A percentile compares a stretch with the other conserved stretches of the same genome.
Conservation (phyloP, 306 rosid genomes). For the Cyamopsis tetragonoloba region DNA sequence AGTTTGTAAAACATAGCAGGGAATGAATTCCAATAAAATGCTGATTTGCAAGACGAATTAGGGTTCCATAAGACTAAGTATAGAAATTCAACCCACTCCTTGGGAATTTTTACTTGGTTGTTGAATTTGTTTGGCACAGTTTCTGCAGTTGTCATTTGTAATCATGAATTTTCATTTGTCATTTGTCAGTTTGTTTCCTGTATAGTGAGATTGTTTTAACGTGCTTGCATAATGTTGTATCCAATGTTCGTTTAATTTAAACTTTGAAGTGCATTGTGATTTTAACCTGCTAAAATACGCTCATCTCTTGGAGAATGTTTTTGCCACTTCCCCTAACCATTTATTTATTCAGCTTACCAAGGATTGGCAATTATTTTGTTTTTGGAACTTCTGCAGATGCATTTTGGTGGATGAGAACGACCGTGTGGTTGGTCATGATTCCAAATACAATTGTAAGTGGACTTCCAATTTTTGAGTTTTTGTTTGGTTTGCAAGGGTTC, state of each 20-base stretch:
- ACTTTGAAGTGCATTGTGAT: neutral
- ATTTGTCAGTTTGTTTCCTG: too few species aligned
- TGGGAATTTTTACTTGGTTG: neutral
- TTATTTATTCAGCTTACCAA: conserved; percentile 10
- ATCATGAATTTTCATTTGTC: conserved; percentile 8
- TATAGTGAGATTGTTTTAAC: too few species aligned
- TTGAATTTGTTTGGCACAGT: neutral
- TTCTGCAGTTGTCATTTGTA: neutral
- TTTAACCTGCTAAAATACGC: neutral
- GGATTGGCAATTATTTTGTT: conserved; percentile 12
- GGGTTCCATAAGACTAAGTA: neutral
- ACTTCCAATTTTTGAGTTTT: neutral
- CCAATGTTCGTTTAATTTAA: neutral
- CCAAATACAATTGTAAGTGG: conserved; percentile 89
- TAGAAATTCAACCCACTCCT: neutral
- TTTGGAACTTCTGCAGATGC: conserved; percentile 57
- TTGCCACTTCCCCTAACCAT: too few species aligned
- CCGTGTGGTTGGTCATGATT: conserved; percentile 83
- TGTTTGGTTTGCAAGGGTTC: neutral
- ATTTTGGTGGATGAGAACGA: conserved; percentile 98
- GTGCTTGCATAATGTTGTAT: neutral
- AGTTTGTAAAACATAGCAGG: neutral
- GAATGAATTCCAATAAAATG: neutral
- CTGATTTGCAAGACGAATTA: neutral
- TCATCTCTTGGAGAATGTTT: too few species aligned